Evolutionary conservation across 192 early-diverging fungal genomes (phyloP).

Genomic region (Backusella luteola): DNA sequence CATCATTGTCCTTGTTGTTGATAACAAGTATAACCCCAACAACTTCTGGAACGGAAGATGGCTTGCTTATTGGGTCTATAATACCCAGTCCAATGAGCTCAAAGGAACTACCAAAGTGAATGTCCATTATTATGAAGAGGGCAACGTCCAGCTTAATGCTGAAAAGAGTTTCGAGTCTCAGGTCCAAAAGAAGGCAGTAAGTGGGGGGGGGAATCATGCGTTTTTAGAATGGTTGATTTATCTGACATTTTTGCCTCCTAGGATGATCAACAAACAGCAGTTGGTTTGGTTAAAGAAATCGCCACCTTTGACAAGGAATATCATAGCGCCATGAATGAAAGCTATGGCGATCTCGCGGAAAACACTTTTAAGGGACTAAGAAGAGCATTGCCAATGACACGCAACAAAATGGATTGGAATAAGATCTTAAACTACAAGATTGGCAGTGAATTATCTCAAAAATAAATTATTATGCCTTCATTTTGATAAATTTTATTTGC

Average conservation of each 20-base stretch:
- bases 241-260: neutral
- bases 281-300: slow-evolving; percentile 65
- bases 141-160: slow-evolving; percentile 94
- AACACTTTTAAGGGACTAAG: slow-evolving; percentile 90
- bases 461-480: slow-evolving; percentile 17
- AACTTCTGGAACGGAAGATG: slow-evolving; percentile 99
- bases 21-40: slow-evolving; percentile 87
- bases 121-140: slow-evolving; percentile 99
- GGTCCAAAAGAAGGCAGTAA: slow-evolving; percentile 12
- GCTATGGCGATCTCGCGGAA: slow-evolving; percentile 77
- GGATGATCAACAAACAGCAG: slow-evolving; percentile 39
- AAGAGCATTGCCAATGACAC: slow-evolving; percentile 86
- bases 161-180: slow-evolving; percentile 64
- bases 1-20: slow-evolving; percentile 69
- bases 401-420: slow-evolving; percentile 94
- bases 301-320: slow-evolving; percentile 72
- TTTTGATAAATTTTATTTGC: neutral
- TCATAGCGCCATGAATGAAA: slow-evolving; percentile 83
- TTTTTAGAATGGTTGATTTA: neutral
- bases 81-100: slow-evolving; percentile 55
- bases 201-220: neutral
- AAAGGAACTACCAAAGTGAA: slow-evolving; percentile 73
- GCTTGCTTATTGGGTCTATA: slow-evolving; percentile 79
- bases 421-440: slow-evolving; percentile 70
- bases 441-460: slow-evolving; percentile 37